phyloP scores from a whole-genome alignment of 805 yeast species.

The Danielia reshetovae region DNA sequence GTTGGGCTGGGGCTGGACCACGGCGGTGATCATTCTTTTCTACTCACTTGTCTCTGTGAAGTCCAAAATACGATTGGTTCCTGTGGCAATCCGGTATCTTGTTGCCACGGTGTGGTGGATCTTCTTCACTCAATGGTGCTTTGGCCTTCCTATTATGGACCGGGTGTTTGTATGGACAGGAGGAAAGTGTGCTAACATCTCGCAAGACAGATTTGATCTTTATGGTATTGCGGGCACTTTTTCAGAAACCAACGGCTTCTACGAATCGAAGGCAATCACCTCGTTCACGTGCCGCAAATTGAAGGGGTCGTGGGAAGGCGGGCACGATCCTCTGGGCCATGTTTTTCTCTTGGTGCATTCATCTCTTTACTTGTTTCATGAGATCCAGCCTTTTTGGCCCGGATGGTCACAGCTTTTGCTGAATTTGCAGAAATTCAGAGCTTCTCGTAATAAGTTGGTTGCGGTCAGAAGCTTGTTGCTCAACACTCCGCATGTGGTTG shows the following conservation, averaged over 20 bases:
- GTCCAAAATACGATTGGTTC: not conserved
- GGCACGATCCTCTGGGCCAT: constrained; percentile 97
- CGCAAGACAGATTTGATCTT: constrained; percentile 1
- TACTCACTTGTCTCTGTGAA: constrained; percentile 15
- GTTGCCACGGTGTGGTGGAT: constrained; percentile 77
- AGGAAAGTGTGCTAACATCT: constrained; percentile 58
- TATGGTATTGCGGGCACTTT: not conserved
- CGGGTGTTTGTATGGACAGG: constrained; percentile 75
- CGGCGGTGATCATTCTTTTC: constrained; percentile 25
- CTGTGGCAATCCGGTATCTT: constrained; percentile 40
- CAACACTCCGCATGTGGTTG: constrained; percentile 21
- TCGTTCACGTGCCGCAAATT: constrained; percentile 33
- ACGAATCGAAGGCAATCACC: constrained; percentile 21
- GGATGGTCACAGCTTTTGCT: constrained; percentile 17
- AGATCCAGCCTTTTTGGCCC: constrained; percentile 43
- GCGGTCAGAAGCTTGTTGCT: not conserved
- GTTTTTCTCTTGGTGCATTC: constrained; percentile 72
- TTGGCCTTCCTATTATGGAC: constrained; percentile 88
- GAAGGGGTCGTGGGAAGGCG: constrained; percentile 73
- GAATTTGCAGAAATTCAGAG: not conserved
- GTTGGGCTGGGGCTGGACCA: constrained; percentile 91
- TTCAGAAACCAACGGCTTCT: constrained; percentile 5
- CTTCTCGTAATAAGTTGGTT: not conserved
- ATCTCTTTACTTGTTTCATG: constrained; percentile 62
- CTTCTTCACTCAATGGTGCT: constrained; percentile 81